Base-by-base conservation (phyloP, 768 basidiomycete species). In the Tubosaeta sp. region DNA sequence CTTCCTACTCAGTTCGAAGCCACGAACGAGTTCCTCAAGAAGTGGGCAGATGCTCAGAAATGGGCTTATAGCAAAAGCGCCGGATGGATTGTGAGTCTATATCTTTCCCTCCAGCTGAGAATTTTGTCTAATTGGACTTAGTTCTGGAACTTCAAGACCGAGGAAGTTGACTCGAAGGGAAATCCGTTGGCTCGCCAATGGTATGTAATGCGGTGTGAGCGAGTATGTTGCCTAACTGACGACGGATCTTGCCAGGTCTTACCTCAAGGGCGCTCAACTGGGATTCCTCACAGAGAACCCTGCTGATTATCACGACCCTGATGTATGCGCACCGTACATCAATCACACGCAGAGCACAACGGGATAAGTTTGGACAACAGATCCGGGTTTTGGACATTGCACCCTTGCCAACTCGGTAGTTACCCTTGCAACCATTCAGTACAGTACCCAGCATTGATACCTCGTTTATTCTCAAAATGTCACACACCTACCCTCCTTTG, bases 21-120 rank as follows among this genome's bases (percentile, higher is more conserved):
- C 6, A 78, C 81, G 3, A 76, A 86, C 48, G 76, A 62, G 0
- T 88, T 88, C 72, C 65, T 88, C 42, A 54, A 47, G 52, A 68
- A 84, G 60, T 88, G 86, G 86, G 86, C 85, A 11, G 87, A 88
- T 58, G 84, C 86, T 22, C 86, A 88, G 65, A 88, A 88, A 64
- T 67, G 81, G 34, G 72, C 78, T 1, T 88, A 87, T 48, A 75
- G 76, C 48, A 67, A 84, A 54, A 74, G 76, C 32, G 75, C 76
- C 2, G 86, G 86, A 26, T 88, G 85, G 85, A 74, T 87, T 37
- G 84, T 85, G 56, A 68, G 82, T 73, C 7, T 17, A 1, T 41
- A 4, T 42, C 19, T 27, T 45, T 26, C 34, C 25, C 46, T 4
- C 5, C 22, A 12, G 14, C 37, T 1, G 42, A 19, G 14, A 22